phyloP scores from a whole-genome alignment of 306 rosid genomes.

The Ormosia emarginata region DNA sequence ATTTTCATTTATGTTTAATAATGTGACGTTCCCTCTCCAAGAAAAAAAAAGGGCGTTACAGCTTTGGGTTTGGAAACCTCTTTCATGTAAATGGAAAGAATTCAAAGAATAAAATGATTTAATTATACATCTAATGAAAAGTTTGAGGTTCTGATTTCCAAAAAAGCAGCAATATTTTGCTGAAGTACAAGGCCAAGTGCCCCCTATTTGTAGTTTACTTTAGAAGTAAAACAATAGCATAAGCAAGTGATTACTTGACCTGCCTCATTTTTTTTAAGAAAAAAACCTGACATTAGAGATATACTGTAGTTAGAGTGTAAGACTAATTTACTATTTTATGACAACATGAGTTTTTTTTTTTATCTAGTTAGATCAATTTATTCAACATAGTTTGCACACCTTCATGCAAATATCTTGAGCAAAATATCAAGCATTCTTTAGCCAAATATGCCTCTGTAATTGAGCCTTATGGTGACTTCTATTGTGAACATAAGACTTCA shows the following conservation, averaged over 20 bases:
- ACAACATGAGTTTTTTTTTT: not conserved
- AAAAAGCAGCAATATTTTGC: not conserved
- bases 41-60: too few species aligned
- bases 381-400: too few species aligned
- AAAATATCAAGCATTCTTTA: too few species aligned
- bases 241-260: not conserved
- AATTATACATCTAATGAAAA: not conserved
- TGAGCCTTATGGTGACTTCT: too few species aligned
- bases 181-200: not conserved
- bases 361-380: not conserved
- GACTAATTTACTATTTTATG: not conserved
- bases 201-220: not conserved
- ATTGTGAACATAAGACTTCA: too few species aligned
- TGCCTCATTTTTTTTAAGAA: not conserved
- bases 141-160: not conserved
- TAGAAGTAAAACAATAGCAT: not conserved
- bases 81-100: slow-evolving; percentile 2
- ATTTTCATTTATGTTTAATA: too few species aligned
- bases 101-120: not conserved
- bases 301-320: not conserved
- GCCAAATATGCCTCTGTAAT: too few species aligned
- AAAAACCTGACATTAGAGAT: not conserved
- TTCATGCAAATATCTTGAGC: too few species aligned
- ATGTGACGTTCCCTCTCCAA: too few species aligned
- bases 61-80: slow-evolving; percentile 10